Conservation (phyloP, 306 rosid genomes). For the Dalbergia oliveri region DNA sequence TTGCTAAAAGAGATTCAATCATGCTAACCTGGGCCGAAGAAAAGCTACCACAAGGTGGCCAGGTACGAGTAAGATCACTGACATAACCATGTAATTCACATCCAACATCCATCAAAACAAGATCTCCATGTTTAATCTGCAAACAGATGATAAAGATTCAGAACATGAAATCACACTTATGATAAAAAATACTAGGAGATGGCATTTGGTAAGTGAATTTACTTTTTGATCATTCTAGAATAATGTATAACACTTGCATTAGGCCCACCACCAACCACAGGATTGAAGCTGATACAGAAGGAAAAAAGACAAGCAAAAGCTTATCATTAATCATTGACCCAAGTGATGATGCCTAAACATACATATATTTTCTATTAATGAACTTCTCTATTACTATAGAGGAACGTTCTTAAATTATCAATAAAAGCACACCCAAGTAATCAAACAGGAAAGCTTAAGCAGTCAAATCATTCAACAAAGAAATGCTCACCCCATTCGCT, state of each 20-base stretch:
- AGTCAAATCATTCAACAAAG: conserved; percentile 39
- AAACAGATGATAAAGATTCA: conserved; percentile 43
- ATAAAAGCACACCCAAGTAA: conserved; percentile 22
- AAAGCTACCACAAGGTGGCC: conserved; percentile 95
- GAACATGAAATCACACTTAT: conserved; percentile 12
- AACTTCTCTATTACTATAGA: conserved; percentile 35
- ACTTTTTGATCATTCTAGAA: conserved; percentile 93
- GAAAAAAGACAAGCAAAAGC: conserved; percentile 31
- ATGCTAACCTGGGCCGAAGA: conserved; percentile 77
- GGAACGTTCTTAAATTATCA: conserved; percentile 24
- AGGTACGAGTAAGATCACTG: conserved; percentile 96
- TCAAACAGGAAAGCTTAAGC: conserved; percentile 21
- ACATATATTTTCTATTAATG: conserved; percentile 29
- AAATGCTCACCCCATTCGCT: conserved; percentile 86
- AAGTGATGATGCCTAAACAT: conserved; percentile 28
- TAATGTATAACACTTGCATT: conserved; percentile 91
- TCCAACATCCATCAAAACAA: conserved; percentile 97
- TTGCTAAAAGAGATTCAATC: conserved; percentile 30
- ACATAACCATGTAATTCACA: conserved; percentile 92
- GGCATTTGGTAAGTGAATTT: conserved; percentile 45
- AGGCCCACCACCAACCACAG: conserved; percentile 97
- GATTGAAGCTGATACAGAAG: conserved; percentile 72
- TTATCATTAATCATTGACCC: conserved; percentile 21
- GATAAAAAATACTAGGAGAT: conserved; percentile 19
- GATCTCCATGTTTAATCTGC: conserved; percentile 87